A percentile compares a stretch with the other conserved stretches of the same genome.
phyloP scores from a whole-genome alignment of 352 stramenopile genomes.

The Globisporangium cederbergense region DNA sequence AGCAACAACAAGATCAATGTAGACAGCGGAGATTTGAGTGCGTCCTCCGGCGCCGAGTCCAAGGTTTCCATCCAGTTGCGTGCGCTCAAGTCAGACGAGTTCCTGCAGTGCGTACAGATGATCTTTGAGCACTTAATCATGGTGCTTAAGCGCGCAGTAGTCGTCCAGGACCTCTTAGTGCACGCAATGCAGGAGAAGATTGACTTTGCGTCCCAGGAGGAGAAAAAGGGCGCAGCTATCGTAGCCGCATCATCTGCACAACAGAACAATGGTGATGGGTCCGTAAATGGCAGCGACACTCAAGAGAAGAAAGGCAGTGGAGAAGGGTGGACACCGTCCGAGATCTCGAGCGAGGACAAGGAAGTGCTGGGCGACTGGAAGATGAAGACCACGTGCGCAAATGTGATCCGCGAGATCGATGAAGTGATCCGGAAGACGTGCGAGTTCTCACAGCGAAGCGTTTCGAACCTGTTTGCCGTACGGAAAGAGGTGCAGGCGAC shows the following conservation, averaged over 20 bases:
- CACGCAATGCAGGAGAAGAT: slow-evolving; percentile 77
- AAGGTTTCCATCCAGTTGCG: slow-evolving; percentile 82
- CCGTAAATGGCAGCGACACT: neutral
- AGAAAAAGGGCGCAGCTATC: slow-evolving; percentile 25
- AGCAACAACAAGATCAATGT: slow-evolving; percentile 35
- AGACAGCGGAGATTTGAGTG: slow-evolving; percentile 4
- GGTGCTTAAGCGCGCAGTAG: slow-evolving; percentile 71
- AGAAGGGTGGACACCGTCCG: slow-evolving; percentile 37
- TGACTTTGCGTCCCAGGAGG: slow-evolving; percentile 37
- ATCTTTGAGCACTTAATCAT: slow-evolving; percentile 88
- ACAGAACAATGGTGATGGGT: neutral
- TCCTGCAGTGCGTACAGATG: slow-evolving; percentile 86
- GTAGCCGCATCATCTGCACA: slow-evolving; percentile 3
- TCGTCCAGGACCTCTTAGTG: slow-evolving; percentile 70
- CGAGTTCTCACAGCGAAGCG: slow-evolving; percentile 84
- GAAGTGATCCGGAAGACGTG: slow-evolving; percentile 83
- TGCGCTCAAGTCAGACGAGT: slow-evolving; percentile 79
- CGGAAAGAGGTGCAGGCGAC: slow-evolving; percentile 85
- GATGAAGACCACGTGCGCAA: slow-evolving; percentile 60
- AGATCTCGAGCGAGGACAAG: slow-evolving; percentile 40
- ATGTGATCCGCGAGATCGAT: slow-evolving; percentile 81
- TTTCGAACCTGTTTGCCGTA: slow-evolving; percentile 84
- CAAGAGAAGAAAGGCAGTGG: slow-evolving; percentile 14
- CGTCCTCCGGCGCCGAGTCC: slow-evolving; percentile 39
- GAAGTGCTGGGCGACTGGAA: slow-evolving; percentile 73